These are phyloP conservation scores for Aspergillus costaricaensis DNA, from an alignment of 2,329 filamentous ascomycete species.

Conservation along the genomic window DNA sequence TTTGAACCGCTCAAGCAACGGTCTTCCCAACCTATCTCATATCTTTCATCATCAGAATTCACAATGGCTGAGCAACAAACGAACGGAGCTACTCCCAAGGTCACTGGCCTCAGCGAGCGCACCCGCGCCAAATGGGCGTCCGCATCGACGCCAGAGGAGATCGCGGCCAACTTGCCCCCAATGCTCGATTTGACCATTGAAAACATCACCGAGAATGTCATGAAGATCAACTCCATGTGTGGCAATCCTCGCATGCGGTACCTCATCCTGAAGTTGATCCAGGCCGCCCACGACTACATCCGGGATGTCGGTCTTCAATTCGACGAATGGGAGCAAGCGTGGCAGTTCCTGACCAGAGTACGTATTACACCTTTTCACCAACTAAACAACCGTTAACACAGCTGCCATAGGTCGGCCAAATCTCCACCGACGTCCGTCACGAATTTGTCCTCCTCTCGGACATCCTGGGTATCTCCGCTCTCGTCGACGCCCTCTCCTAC, in stretches of 20 bases:
- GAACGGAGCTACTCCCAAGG: neutral
- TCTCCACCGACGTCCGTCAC: conserved; percentile 17
- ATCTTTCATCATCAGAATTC: neutral
- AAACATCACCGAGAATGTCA: conserved; percentile 16
- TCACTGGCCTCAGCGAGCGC: conserved; percentile 1
- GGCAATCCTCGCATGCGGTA: conserved; percentile 13
- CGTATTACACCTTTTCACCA: neutral
- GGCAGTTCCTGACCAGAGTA: conserved; percentile 17
- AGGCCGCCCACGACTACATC: conserved; percentile 13
- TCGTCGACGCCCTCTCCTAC: conserved; percentile 31
- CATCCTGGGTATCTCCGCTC: conserved; percentile 28
- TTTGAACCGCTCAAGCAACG: neutral
- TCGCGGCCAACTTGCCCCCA: neutral
- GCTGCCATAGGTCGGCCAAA: conserved; percentile 12
- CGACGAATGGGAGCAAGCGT: conserved; percentile 18
- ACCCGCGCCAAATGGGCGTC: conserved; percentile 9
- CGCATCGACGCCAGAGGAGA: conserved; percentile 5
- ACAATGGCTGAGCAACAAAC: conserved; percentile 1
- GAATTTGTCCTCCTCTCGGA: conserved; percentile 23
- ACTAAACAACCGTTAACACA: neutral
- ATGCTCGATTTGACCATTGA: conserved; percentile 17
- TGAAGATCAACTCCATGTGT: conserved; percentile 18
- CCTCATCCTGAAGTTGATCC: conserved; percentile 12
- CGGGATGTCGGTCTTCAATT: conserved; percentile 15
- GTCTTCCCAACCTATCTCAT: neutral